Conservation (phyloP, 2,329 filamentous ascomycete genomes). For the Phialemoniopsis sp. region DNA sequence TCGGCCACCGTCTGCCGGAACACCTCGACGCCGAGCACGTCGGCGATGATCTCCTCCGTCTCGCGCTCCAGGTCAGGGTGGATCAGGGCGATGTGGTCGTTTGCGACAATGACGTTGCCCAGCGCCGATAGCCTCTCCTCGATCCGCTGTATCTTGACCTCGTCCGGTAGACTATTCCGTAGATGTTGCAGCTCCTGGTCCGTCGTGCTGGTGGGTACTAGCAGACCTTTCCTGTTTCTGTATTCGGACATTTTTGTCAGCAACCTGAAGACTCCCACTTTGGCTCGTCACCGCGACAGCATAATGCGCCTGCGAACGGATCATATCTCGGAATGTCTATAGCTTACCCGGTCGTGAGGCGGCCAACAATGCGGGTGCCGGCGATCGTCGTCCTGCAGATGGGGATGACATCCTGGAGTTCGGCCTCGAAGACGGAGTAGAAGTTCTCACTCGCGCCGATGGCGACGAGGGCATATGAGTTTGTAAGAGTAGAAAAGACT, state of each 20-base stretch:
- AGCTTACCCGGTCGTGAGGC: constrained; percentile 82
- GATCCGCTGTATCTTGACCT: constrained; percentile 92
- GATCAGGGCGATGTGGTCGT: constrained; percentile 94
- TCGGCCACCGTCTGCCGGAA: constrained; percentile 94
- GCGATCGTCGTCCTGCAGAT: constrained; percentile 97
- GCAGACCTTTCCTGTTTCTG: constrained; percentile 91
- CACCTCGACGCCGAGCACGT: constrained; percentile 84
- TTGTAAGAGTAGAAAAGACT: constrained; percentile 94
- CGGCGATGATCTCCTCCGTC: constrained; percentile 97
- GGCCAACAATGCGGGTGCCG: constrained; percentile 91
- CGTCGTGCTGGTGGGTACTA: constrained; percentile 92
- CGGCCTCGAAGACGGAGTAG: constrained; percentile 97
- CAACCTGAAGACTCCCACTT: too few species aligned
- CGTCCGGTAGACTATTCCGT: constrained; percentile 88
- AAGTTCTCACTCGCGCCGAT: constrained; percentile 98
- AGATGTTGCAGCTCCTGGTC: constrained; percentile 98
- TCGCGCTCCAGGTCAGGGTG: constrained; percentile 96
- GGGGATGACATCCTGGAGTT: constrained; percentile 94
- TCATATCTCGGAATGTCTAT: too few species aligned
- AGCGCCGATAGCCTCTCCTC: constrained; percentile 94
- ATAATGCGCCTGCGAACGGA: too few species aligned
- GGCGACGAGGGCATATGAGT: constrained; percentile 92
- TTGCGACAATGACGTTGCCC: constrained; percentile 93
- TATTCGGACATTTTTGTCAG: constrained; percentile 5
- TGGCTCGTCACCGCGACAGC: too few species aligned